These are phyloP conservation scores for Globisporangium paddicum DNA, from an alignment of 352 stramenopile species.

Conservation along the genomic window DNA sequence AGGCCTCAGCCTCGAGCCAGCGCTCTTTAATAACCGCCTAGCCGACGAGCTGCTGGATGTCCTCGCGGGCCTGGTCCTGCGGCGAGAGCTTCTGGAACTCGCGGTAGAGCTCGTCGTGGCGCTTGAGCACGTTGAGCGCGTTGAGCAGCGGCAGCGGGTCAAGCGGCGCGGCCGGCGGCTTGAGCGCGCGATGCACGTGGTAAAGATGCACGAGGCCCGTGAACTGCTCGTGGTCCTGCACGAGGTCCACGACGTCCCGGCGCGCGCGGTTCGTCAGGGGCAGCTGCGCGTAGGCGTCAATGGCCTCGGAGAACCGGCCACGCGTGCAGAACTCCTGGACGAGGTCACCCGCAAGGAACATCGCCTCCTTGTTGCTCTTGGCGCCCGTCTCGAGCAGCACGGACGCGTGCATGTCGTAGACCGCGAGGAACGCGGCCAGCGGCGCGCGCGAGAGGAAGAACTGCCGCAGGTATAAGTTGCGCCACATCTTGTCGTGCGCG, in stretches of 20 bases:
- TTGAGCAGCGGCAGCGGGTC: constrained; percentile 43
- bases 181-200: constrained; percentile 29
- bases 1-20: neutral
- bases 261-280: constrained; percentile 25
- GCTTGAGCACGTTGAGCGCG: constrained; percentile 38
- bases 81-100: constrained; percentile 40
- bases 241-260: constrained; percentile 25
- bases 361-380: constrained; percentile 13
- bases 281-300: constrained; percentile 44
- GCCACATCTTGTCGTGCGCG: constrained; percentile 33
- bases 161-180: constrained; percentile 20
- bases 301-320: constrained; percentile 46
- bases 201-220: constrained; percentile 42
- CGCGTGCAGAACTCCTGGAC: constrained; percentile 52
- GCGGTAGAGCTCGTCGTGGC: constrained; percentile 39
- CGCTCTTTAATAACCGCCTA: neutral
- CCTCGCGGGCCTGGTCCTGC: constrained; percentile 36
- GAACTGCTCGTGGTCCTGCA: constrained; percentile 59
- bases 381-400: neutral
- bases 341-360: constrained; percentile 24
- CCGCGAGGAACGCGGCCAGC: constrained; percentile 32
- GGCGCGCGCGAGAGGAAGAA: constrained; percentile 53
- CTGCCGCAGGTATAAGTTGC: constrained; percentile 55
- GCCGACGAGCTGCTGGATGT: constrained; percentile 44
- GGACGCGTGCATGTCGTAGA: constrained; percentile 20